Conservation (phyloP, 192 early-diverging fungal species). For the Entrophospora sp. region DNA sequence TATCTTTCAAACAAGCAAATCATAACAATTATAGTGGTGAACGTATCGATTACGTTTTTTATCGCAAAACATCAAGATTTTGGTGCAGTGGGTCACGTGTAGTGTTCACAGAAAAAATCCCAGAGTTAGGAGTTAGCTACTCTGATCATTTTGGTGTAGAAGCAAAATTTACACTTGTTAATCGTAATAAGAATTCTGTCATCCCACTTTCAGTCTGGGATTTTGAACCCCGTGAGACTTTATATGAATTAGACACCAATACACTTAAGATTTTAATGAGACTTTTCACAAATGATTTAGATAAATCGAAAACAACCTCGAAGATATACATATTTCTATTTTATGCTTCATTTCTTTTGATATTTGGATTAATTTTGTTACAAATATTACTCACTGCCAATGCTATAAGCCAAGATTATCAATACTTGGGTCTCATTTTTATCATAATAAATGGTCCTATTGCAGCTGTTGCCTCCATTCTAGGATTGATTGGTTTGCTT, state of each 20-base stretch:
- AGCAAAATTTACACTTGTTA: slow-evolving; percentile 31
- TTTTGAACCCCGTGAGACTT: background rate
- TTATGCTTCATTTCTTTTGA: background rate
- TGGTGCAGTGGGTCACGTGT: slow-evolving; percentile 25
- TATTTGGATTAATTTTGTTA: background rate
- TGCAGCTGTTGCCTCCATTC: background rate
- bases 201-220: slow-evolving; percentile 20
- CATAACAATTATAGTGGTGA: slow-evolving; percentile 28
- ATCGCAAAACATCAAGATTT: slow-evolving; percentile 32
- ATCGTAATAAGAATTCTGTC: slow-evolving; percentile 14
- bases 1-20: slow-evolving; percentile 27
- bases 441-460: background rate
- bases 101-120: slow-evolving; percentile 24
- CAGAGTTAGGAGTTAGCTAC: slow-evolving; percentile 24
- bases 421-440: too few relatives aligned
- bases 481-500: slow-evolving; percentile 13
- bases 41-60: slow-evolving; percentile 48
- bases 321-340: background rate
- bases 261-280: background rate
- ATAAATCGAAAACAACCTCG: background rate
- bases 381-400: background rate
- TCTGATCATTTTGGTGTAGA: slow-evolving; percentile 48
- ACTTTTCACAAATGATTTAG: background rate
- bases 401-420: background rate
- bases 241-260: slow-evolving; percentile 3